phyloP scores from a whole-genome alignment of 2,329 filamentous ascomycete genomes.

The Arachnopeziza araneosa region DNA sequence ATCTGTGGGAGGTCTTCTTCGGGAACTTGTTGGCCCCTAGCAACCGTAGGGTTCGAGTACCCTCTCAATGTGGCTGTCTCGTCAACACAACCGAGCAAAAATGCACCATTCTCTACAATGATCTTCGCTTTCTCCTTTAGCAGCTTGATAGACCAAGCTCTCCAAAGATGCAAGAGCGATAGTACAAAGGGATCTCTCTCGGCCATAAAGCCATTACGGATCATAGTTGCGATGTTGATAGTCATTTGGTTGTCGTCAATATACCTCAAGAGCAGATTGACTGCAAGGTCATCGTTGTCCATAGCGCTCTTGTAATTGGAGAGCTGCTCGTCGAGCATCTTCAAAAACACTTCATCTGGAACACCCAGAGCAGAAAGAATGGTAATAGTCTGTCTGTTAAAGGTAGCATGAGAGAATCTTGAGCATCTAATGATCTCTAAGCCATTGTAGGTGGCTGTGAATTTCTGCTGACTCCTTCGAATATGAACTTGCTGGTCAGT shows the following conservation, averaged over 20 bases:
- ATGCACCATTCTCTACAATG: constrained; percentile 74
- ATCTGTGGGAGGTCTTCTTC: constrained; percentile 68
- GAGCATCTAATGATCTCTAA: constrained; percentile 85
- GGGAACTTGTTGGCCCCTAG: constrained; percentile 31
- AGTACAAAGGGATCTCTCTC: constrained; percentile 72
- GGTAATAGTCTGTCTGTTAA: constrained; percentile 86
- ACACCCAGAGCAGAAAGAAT: constrained; percentile 79
- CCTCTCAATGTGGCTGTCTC: constrained; percentile 74
- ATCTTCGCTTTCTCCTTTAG: constrained; percentile 92
- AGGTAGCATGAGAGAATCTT: constrained; percentile 65
- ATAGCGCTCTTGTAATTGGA: constrained; percentile 64
- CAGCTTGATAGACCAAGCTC: constrained; percentile 80
- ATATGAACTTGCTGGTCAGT: constrained; percentile 67
- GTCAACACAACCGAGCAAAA: constrained; percentile 82
- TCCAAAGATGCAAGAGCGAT: constrained; percentile 77
- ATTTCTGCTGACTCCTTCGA: constrained; percentile 83
- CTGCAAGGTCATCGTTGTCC: constrained; percentile 56
- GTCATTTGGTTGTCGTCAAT: constrained; percentile 85
- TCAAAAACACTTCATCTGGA: constrained; percentile 56
- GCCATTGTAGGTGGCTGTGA: constrained; percentile 61
- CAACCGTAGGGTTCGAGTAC: constrained; percentile 47
- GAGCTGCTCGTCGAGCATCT: constrained; percentile 64
- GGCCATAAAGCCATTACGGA: constrained; percentile 73
- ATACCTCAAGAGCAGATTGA: constrained; percentile 63
- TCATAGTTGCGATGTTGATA: constrained; percentile 66